A percentile compares a stretch with the other conserved stretches of the same genome.
phyloP scores from a whole-genome alignment of 129 eudicot species.

The Saposhnikovia divaricata region DNA sequence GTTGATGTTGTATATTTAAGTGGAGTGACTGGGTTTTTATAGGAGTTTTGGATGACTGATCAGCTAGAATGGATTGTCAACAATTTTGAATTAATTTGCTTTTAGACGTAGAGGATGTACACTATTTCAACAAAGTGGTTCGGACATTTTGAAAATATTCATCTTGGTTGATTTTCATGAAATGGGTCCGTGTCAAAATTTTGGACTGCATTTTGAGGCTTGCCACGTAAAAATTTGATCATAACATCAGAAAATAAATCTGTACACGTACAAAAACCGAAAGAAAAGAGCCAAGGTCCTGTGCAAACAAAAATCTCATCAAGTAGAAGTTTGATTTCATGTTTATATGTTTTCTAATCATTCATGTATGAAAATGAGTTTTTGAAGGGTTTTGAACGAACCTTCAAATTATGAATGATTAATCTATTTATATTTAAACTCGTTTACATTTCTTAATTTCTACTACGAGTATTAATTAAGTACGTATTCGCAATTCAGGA shows the following conservation, averaged over 20 bases:
- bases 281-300: background rate
- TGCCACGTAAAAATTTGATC: background rate
- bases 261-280: background rate
- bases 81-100: background rate
- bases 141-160: background rate
- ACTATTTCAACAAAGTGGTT: background rate
- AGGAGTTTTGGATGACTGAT: background rate
- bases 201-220: background rate
- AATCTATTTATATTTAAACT: too few species aligned
- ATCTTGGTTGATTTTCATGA: background rate
- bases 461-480: too few species aligned
- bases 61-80: background rate
- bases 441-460: too few species aligned
- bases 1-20: background rate
- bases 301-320: background rate
- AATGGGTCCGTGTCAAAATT: background rate
- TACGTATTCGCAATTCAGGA: too few species aligned
- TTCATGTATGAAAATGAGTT: too few species aligned
- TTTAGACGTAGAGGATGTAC: background rate
- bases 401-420: too few species aligned
- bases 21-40: slow-evolving; percentile 1
- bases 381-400: too few species aligned
- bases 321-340: too few species aligned
- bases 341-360: too few species aligned
- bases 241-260: background rate